Conservation (phyloP, 768 basidiomycete species). For the Phylloporus rhodoxanthus region DNA sequence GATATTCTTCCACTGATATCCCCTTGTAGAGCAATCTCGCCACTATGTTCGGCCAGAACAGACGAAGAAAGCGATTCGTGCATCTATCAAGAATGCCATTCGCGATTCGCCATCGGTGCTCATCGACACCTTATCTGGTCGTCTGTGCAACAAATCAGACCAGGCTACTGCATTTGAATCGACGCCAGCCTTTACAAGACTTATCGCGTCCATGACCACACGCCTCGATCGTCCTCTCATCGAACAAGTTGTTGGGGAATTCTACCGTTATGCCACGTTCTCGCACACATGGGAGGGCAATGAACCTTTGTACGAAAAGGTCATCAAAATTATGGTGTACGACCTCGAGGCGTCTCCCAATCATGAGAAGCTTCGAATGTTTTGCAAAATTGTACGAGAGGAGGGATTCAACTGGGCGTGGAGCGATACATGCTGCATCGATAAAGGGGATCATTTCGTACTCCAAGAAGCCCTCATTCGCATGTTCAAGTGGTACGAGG, state of each 20-base stretch:
- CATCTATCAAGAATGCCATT: not conserved
- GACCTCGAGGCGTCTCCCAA: not conserved
- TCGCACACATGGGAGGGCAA: not conserved
- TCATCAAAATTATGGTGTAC: not conserved
- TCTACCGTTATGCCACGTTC: not conserved
- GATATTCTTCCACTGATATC: not conserved
- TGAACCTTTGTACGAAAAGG: not conserved
- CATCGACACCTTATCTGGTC: not conserved
- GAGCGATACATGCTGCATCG: not conserved
- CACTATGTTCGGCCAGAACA: not conserved
- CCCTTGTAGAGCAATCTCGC: not conserved
- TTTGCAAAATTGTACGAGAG: not conserved
- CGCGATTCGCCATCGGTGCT: not conserved
- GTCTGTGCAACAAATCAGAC: not conserved
- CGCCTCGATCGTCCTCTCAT: not conserved
- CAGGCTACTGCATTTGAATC: not conserved
- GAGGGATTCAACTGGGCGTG: not conserved
- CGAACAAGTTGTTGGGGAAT: not conserved
- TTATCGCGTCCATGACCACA: not conserved
- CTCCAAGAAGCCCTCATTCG: not conserved
- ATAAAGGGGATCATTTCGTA: not conserved
- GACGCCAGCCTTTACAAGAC: not conserved
- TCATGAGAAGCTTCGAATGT: not conserved
- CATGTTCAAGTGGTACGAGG: not conserved
- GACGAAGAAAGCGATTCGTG: not conserved